Evolutionary conservation across 2,329 filamentous ascomycete genomes (phyloP).

Genomic region (Calonectria naviculata): DNA sequence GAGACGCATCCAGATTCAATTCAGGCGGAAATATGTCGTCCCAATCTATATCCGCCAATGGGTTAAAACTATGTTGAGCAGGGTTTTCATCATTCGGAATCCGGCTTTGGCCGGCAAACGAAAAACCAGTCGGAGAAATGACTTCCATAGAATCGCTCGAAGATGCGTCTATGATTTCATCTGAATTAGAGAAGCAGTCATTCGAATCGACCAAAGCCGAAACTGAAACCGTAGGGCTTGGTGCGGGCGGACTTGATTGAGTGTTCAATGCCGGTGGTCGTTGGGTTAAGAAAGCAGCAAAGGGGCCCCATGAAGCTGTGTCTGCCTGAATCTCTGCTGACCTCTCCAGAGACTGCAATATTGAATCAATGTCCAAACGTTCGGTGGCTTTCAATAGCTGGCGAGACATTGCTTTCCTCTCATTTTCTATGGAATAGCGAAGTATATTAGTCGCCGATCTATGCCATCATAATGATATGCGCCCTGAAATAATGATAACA

Average conservation of each 20-base stretch:
- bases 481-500: too few relatives aligned
- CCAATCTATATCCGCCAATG: neutral
- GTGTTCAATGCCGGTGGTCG: too few relatives aligned
- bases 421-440: neutral
- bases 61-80: neutral
- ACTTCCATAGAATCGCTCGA: neutral
- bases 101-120: neutral
- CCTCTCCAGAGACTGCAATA: neutral
- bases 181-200: neutral
- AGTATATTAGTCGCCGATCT: neutral
- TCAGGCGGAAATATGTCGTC: neutral
- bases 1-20: neutral
- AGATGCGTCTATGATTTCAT: too few relatives aligned
- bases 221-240: neutral
- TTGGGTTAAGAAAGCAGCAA: neutral
- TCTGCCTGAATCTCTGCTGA: neutral
- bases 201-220: neutral
- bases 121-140: neutral
- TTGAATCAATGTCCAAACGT: neutral
- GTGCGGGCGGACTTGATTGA: neutral
- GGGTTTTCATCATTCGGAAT: neutral
- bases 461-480: neutral
- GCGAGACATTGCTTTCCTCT: neutral
- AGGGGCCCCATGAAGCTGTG: neutral
- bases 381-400: neutral